Percentiles rank a stretch among this genome's conserved stretches.
These are phyloP conservation scores for Apophysomyces elegans DNA, from an alignment of 371 early-diverging fungal genomes.

Conservation along the genomic window DNA sequence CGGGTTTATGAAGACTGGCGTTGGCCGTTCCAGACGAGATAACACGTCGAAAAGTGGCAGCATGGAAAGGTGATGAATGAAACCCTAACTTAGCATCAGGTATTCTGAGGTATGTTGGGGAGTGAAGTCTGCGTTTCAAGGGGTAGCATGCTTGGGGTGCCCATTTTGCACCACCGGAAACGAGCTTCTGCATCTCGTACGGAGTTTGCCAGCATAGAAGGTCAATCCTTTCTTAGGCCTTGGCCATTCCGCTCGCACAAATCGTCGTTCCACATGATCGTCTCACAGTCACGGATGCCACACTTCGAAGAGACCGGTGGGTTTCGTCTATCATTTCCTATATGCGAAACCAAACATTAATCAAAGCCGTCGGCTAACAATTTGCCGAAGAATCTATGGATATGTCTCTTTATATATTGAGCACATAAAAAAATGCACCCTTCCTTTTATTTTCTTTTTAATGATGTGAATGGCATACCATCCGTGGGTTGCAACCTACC, in stretches of 20 bases:
- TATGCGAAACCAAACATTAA: too few relatives aligned
- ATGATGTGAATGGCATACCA: slow-evolving; percentile 1
- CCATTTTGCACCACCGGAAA: slow-evolving; percentile 6
- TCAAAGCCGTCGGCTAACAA: too few relatives aligned
- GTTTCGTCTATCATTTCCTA: too few relatives aligned
- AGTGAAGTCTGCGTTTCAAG: background rate
- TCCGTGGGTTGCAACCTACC: slow-evolving; percentile 24
- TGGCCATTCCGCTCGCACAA: background rate
- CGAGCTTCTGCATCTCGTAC: slow-evolving; percentile 12
- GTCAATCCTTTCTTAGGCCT: background rate
- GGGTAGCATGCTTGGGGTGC: background rate
- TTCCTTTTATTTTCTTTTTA: background rate
- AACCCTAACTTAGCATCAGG: background rate
- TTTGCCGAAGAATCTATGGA: too few relatives aligned
- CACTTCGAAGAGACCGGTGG: too few relatives aligned
- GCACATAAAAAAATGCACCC: background rate
- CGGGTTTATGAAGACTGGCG: background rate
- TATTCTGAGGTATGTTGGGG: background rate
- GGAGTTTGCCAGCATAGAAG: slow-evolving; percentile 5
- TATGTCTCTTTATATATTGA: background rate
- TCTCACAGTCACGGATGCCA: background rate
- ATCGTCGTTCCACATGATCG: background rate
- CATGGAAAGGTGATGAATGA: background rate
- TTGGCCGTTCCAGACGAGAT: background rate
- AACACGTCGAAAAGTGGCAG: background rate